phyloP scores from a whole-genome alignment of 2,329 filamentous ascomycete genomes.

The Diaporthe destruens region DNA sequence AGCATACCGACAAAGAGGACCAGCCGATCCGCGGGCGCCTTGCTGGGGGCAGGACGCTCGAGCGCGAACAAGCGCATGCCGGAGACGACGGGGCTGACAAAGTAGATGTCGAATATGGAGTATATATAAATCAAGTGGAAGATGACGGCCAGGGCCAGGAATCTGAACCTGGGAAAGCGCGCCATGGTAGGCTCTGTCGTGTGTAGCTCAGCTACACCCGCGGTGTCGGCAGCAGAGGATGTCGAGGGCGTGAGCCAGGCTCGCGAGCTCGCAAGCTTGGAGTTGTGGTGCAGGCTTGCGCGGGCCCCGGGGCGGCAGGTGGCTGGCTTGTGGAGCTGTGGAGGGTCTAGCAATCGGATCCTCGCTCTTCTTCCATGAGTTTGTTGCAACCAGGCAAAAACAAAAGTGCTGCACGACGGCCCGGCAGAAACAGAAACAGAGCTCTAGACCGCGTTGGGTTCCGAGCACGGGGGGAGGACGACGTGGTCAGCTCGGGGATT shows the following conservation, averaged over 20 bases:
- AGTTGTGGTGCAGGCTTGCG: constrained; percentile 9
- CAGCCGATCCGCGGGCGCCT: constrained; percentile 88
- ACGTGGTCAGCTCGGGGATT: constrained; percentile 28
- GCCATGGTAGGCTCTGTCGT: constrained; percentile 58
- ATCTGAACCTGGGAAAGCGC: constrained; percentile 76
- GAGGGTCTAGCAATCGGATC: constrained; percentile 19
- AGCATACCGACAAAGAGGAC: constrained; percentile 89
- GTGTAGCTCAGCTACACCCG: constrained; percentile 38
- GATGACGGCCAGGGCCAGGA: constrained; percentile 87
- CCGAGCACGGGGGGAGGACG: not conserved
- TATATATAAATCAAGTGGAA: constrained; percentile 96
- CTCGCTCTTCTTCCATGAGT: constrained; percentile 39
- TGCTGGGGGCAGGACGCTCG: constrained; percentile 67
- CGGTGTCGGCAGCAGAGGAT: constrained; percentile 2
- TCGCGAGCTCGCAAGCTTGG: not conserved
- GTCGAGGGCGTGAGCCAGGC: not conserved
- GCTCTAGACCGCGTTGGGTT: not conserved
- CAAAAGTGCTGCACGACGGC: not conserved
- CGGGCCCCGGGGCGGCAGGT: not conserved
- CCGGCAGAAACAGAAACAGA: not conserved
- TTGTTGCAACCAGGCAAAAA: not conserved
- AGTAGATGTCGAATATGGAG: constrained; percentile 99
- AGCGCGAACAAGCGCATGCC: constrained; percentile 89
- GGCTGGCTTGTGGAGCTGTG: constrained; percentile 20
- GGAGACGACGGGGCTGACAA: constrained; percentile 95